Percentiles rank a stretch among this genome's conserved stretches.
phyloP scores from a whole-genome alignment of 2,329 filamentous ascomycete genomes.

The Botrytis elliptica region DNA sequence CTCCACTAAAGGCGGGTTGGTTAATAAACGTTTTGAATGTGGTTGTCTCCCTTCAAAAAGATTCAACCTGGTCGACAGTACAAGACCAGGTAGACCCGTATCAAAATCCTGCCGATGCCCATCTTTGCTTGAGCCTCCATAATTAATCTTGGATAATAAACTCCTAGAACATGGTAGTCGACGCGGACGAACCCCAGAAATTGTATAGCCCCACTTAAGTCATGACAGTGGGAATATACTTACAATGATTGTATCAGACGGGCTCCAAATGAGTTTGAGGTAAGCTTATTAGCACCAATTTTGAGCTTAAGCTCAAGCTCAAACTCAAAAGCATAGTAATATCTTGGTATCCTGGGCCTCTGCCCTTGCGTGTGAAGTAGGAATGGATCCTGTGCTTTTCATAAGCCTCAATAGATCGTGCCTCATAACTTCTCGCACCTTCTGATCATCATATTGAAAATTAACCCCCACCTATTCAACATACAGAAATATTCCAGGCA shows the following conservation, averaged over 20 bases:
- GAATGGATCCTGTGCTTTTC: neutral
- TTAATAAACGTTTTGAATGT: neutral
- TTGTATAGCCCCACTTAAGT: neutral
- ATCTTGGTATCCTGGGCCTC: neutral
- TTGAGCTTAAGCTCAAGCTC: neutral
- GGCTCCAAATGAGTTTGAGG: neutral
- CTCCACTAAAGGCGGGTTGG: neutral
- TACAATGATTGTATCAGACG: neutral
- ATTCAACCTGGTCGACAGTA: neutral
- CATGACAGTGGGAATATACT: neutral
- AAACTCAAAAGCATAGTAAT: neutral
- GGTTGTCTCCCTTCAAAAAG: neutral
- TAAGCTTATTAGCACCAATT: neutral
- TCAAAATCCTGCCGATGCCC: conserved; percentile 3
- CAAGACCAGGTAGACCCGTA: neutral
- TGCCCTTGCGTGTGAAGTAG: neutral
- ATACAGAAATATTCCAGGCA: neutral
- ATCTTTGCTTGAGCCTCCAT: neutral
- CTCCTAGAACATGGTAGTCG: neutral
- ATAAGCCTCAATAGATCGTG: neutral
- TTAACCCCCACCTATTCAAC: neutral
- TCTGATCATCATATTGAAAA: neutral
- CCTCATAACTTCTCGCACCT: neutral
- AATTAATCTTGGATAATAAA: neutral
- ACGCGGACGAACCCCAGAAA: neutral